Base-by-base conservation (phyloP, 176 grass and related monocot species). In the Phragmites australis region DNA sequence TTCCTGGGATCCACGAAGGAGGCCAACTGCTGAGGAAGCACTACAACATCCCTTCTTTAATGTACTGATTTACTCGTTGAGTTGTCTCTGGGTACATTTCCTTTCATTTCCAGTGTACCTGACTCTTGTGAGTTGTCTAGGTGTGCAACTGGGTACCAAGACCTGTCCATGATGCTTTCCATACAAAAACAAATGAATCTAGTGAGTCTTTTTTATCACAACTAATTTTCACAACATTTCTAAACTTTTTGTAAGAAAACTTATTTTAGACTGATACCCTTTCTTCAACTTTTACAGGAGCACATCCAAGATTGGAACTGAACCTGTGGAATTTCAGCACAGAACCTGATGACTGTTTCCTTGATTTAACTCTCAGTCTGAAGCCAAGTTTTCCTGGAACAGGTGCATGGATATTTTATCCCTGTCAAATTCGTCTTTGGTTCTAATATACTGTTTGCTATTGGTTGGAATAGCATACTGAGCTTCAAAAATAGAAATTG, bases 31-130 rank as follows among this genome's bases (percentile, higher is more conserved):
- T 50, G 94, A 97, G 80, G 91, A 97, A 87, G 74, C 85, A 73
- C 78, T 97, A 78, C 91, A 92, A 0, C 94, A 97, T 68, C 89
- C 94, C 26, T 97, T 94, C 86, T 97, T 97, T 86, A 89, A 93
- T 79, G 94, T 97, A 97, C 70, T 76, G 27, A 43, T 73, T 67
- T 82, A 19, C 40, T 39, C 52, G 57, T 70, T 73, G 22, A 49
- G 6, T 32, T 84, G 6, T 74, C 9, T 76, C 43, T 62, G 50
- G 55, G 54, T 76, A n/a, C 46, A 39, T 50, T 81, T 6, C 11
- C 31, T 49, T 74, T 16, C 51, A 83, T 87, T 72, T 70, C 41
- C 19, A 66, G 56, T 82, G 26, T 52, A 22, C 48, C 78, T 83
- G 30, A 89, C 44, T 72, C 40, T 42, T 67, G 55, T 83, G 78